Conservation (phyloP, 495 filamentous ascomycete species). For the Cercophora sp. region DNA sequence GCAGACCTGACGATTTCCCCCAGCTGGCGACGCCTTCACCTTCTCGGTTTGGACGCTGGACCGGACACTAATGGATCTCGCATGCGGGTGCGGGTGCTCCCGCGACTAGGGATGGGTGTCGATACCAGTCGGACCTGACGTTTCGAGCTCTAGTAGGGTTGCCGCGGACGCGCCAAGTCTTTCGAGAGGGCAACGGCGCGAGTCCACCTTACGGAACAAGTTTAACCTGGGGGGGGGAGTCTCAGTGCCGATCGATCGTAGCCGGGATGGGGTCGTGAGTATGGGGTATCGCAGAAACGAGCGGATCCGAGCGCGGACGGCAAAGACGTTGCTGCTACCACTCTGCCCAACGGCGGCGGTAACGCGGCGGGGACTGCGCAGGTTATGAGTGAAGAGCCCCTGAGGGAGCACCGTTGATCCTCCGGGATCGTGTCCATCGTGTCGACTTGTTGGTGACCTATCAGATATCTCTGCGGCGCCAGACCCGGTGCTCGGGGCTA, state of each 20-base stretch:
- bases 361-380: neutral
- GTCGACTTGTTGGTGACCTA: no score
- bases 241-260: neutral
- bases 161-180: neutral
- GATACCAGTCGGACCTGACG: conserved; percentile 9
- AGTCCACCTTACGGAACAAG: conserved; percentile 5
- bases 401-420: neutral
- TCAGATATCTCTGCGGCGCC: no score
- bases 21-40: conserved; percentile 21
- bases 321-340: no score
- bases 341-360: no score
- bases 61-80: conserved; percentile 12
- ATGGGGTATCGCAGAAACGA: neutral
- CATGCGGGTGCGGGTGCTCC: conserved; percentile 5
- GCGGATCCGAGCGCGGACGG: no score
- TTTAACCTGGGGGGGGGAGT: neutral
- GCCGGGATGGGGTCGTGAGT: neutral
- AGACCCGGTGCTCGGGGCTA: no score
- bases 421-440: no score
- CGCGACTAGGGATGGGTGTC: neutral
- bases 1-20: conserved; percentile 11
- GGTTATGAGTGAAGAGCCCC: neutral
- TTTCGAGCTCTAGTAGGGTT: conserved; percentile 6
- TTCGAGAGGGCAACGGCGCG: neutral
- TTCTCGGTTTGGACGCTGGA: conserved; percentile 23